phyloP scores from a whole-genome alignment of 495 filamentous ascomycete species.

The Monascus purpureus region DNA sequence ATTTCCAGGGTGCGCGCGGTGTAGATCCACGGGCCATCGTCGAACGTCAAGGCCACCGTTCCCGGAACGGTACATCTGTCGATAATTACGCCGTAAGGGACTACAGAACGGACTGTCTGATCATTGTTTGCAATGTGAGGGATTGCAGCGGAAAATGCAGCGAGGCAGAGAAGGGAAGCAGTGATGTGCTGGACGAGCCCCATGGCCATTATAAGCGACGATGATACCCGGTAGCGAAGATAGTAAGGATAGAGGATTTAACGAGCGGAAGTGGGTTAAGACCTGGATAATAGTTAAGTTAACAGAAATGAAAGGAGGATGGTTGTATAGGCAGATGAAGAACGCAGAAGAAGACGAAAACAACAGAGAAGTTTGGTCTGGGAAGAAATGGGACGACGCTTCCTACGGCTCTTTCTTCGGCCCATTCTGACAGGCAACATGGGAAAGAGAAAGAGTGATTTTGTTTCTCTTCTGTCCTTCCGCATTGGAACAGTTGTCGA shows the following conservation, averaged over 20 bases:
- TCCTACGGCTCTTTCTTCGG: too few species aligned
- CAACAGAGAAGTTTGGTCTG: neutral
- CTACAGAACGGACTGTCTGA: neutral
- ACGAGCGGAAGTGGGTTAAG: neutral
- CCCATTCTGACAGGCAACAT: too few species aligned
- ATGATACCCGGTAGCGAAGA: too few species aligned
- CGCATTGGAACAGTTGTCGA: too few species aligned
- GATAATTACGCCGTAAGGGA: slow-evolving; percentile 40
- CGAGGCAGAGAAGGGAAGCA: neutral
- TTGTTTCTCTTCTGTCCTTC: too few species aligned
- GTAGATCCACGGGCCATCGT: slow-evolving; percentile 59
- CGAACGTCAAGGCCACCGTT: slow-evolving; percentile 59
- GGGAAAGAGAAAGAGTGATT: too few species aligned
- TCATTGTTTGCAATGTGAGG: neutral
- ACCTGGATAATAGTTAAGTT: neutral
- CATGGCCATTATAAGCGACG: neutral
- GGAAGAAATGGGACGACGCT: too few species aligned
- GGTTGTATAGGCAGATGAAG: slow-evolving; percentile 1
- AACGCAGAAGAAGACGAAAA: slow-evolving; percentile 6
- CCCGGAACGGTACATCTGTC: slow-evolving; percentile 45
- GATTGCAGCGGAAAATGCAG: neutral
- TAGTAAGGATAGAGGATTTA: neutral
- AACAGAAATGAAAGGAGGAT: neutral
- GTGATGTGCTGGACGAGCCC: neutral
- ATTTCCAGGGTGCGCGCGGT: slow-evolving; percentile 50